Conservation (phyloP, 768 basidiomycete genomes). For the Mycena vulgaris region DNA sequence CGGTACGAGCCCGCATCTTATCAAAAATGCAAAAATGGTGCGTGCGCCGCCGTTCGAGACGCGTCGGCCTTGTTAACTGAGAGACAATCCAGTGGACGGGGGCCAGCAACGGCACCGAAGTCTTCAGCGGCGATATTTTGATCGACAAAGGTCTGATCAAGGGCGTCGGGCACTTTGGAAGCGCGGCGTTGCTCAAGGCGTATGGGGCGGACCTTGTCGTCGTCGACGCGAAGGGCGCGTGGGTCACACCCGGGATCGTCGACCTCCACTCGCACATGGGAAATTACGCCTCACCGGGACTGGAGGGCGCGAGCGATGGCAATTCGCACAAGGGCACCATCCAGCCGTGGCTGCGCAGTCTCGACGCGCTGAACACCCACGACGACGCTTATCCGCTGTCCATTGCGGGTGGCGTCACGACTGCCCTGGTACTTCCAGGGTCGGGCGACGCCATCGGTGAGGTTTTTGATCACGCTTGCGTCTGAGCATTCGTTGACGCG, state of each 20-base stretch:
- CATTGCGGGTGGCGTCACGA: constrained; percentile 86
- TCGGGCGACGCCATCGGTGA: constrained; percentile 75
- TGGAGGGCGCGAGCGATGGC: constrained; percentile 67
- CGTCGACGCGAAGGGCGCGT: constrained; percentile 76
- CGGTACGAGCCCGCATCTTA: constrained; percentile 74
- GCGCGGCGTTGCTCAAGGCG: constrained; percentile 36
- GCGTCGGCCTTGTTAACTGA: not conserved
- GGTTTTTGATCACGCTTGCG: constrained; percentile 9
- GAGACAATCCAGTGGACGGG: constrained; percentile 80
- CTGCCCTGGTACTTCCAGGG: constrained; percentile 82
- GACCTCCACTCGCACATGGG: constrained; percentile 77
- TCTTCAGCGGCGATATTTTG: constrained; percentile 76
- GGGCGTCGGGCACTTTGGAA: constrained; percentile 65
- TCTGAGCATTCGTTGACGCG: not conserved
- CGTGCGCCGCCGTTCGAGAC: too few relatives aligned
- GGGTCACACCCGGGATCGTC: constrained; percentile 84
- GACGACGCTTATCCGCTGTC: constrained; percentile 82
- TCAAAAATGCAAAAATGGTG: constrained; percentile 79
- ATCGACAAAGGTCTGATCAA: constrained; percentile 80
- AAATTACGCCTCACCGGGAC: not conserved
- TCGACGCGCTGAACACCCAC: constrained; percentile 88
- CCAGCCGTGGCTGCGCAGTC: constrained; percentile 76
- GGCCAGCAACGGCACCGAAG: constrained; percentile 72
- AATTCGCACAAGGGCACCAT: constrained; percentile 66
- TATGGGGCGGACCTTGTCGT: constrained; percentile 59